Conservation (phyloP, 2,329 filamentous ascomycete genomes). For the Zasmidium angulare region DNA sequence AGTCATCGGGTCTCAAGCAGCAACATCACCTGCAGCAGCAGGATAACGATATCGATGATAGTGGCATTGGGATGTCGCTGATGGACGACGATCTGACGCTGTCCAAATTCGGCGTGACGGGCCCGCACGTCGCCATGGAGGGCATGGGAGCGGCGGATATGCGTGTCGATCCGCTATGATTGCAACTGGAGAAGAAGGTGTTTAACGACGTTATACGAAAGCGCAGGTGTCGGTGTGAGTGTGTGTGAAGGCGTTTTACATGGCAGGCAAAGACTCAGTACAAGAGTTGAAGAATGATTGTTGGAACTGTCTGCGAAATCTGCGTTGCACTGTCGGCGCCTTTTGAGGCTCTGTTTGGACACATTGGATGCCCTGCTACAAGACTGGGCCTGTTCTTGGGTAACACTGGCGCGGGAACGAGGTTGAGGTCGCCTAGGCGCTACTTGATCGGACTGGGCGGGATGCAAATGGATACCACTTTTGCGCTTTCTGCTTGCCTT, state of each 20-base stretch:
- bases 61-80: slow-evolving; percentile 39
- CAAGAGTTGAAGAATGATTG: too few relatives aligned
- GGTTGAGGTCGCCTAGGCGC: background rate
- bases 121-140: slow-evolving; percentile 17
- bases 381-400: background rate
- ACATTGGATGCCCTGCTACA: background rate
- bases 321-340: too few relatives aligned
- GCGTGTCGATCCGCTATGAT: slow-evolving; percentile 12
- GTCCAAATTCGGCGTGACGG: slow-evolving; percentile 21
- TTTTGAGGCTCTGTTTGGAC: background rate
- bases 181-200: background rate
- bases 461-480: slow-evolving; percentile 13
- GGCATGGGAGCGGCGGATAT: slow-evolving; percentile 17
- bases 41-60: slow-evolving; percentile 38
- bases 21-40: slow-evolving; percentile 22
- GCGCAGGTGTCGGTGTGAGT: slow-evolving; percentile 6
- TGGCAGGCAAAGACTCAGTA: background rate
- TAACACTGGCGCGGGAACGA: background rate
- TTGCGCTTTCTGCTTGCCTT: background rate
- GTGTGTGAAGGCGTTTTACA: background rate
- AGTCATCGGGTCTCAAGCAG: slow-evolving; percentile 7
- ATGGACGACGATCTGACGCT: slow-evolving; percentile 35
- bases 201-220: slow-evolving; percentile 14
- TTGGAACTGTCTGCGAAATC: too few relatives aligned
- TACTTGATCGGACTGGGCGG: background rate